Base-by-base conservation (phyloP, 2,329 filamentous ascomycete genomes). In the Curvularia verruculosa region DNA sequence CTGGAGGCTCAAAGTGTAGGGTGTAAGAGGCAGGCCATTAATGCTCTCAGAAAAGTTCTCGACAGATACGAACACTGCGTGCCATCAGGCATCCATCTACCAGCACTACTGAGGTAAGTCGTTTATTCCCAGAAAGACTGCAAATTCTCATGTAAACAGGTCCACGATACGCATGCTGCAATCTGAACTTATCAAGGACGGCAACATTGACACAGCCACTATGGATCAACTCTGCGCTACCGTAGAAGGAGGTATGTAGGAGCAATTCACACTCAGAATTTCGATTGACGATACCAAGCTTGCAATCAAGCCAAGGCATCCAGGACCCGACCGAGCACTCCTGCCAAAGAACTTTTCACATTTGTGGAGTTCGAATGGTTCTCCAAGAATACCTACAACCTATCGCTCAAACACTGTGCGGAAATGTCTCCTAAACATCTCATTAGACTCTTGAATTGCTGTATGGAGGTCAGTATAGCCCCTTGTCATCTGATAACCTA, bases 331-430 rank as follows among this genome's bases (percentile, higher is more conserved):
- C 29, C 84, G 76, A 59, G 55, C 80, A 70, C 53, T 29, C 53
- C 82, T 1, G 56, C 82, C 0, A 66, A 72, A 23, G 65, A 73
- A 40, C 50, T 68, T 1, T 92, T 92, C 68, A 84, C 83, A 0
- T 56, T 82, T 0, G 73, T 81, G 3, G 92, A 96, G 66, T 80
- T 96, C 3, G 84, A 93, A 64, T 96, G 92, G 92, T 93, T 96
- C 71, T 89, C 88, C 36, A 88, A 88, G 60, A 94, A 90, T 61
- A 84, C 89, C 1, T 96, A 96, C 78, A 96, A 95, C 63, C 74
- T 92, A 6, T 88, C 87, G 0, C 75, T 94, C 4, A 85, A 87
- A 58, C 81, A 88, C 56, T 83, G 82, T 63, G 80, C 82, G 1
- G 79, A 83, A 0, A 88, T 89, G 81, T 72, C 83, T 23, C 80